Evolutionary conservation across 2,329 filamentous ascomycete species (phyloP).

Genomic region (Fusarium subglutinans): DNA sequence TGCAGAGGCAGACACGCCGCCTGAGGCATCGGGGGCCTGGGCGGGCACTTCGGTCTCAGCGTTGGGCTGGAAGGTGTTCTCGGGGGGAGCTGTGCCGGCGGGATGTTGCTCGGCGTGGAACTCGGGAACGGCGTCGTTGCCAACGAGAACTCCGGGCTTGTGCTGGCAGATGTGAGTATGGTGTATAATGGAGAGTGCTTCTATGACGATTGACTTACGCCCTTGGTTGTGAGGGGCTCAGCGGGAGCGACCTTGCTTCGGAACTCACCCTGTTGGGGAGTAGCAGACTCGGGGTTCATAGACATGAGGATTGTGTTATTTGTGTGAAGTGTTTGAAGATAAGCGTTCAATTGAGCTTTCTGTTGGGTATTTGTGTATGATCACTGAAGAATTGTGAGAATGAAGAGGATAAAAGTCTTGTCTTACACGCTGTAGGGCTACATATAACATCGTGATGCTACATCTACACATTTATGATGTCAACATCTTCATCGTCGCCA

Average conservation of each 20-base stretch:
- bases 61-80: conserved; percentile 53
- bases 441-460: conserved; percentile 15
- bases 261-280: conserved; percentile 64
- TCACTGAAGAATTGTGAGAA: background rate
- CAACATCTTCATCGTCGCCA: conserved; percentile 14
- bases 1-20: conserved; percentile 46
- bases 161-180: conserved; percentile 59
- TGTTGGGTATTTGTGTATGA: background rate
- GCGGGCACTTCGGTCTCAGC: conserved; percentile 48
- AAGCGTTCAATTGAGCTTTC: background rate
- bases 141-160: conserved; percentile 67
- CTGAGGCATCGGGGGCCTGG: conserved; percentile 45
- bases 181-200: background rate
- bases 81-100: conserved; percentile 68
- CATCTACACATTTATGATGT: conserved; percentile 19
- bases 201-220: conserved; percentile 54
- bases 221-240: conserved; percentile 62
- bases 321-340: background rate
- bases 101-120: conserved; percentile 70
- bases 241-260: conserved; percentile 58
- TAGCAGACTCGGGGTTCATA: conserved; percentile 63
- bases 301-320: conserved; percentile 49
- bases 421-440: background rate
- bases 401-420: background rate
- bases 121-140: conserved; percentile 68